Evolutionary conservation across 495 filamentous ascomycete species (phyloP), one percentile per base, ranked within the genome.

Genomic region (Cairneyella variabilis): DNA sequence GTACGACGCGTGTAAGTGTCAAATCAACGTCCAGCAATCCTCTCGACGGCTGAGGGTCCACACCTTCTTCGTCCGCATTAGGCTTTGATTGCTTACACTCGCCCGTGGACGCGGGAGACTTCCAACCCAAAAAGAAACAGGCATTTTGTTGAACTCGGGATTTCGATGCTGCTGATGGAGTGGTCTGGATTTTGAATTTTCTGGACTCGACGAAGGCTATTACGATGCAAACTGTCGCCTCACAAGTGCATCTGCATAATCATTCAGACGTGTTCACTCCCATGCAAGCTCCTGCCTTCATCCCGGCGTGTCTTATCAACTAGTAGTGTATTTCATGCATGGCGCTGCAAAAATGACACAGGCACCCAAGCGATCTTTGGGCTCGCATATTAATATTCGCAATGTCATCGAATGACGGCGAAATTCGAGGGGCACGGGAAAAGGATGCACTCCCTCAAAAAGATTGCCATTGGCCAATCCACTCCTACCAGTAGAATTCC

Each of bases 351-450:
- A n/a, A 34, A 27, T 30, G 20, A 34, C 53, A 55, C 36, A 7
- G 43, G 39, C 37, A 43, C 34, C 53, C 39, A 21, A 25, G 34
- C 23, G 45, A 45, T 16, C 44, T 40, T 17, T 23, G 28, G 21
- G 22, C 40, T 42, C 12, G n/a, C 20, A 34, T 12, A 50, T 5
- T 37, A 48, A 40, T 22, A 27, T 4, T 30, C 3, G 11, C 21
- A 23, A 32, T 32, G 37, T 3, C 2, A 44, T 52, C 38, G n/a
- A 46, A 37, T 44, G 25, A 46, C 17, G 36, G 36, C 8, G 21
- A 55, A 22, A 55, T 55, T 55, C 44, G 53, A 55, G 37, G 51
- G 53, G 34, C 45, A 48, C 36, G 41, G 44, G 36, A 49, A 30
- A 42, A 41, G 40, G 22, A n/a, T 10, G 6, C 4, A 17, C 18